These are phyloP conservation scores for Fusarium tupiense DNA, from an alignment of 2,329 filamentous ascomycete genomes.

Conservation along the genomic window DNA sequence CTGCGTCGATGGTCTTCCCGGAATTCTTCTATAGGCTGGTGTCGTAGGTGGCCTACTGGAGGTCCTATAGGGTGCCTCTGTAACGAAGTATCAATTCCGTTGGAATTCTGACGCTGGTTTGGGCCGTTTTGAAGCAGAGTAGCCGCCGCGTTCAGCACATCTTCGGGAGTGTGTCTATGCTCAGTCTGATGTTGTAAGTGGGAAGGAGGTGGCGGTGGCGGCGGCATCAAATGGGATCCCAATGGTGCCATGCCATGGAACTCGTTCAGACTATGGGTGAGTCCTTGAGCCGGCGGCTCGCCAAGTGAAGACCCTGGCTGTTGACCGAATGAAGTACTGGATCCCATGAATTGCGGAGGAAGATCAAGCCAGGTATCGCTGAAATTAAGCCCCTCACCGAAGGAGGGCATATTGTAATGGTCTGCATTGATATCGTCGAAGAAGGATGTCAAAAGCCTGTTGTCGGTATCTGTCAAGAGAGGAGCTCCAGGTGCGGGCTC, in stretches of 20 bases:
- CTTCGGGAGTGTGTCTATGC: slow-evolving; percentile 55
- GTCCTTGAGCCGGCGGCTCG: slow-evolving; percentile 36
- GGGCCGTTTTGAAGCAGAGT: slow-evolving; percentile 59
- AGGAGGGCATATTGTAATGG: slow-evolving; percentile 59
- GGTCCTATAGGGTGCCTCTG: slow-evolving; percentile 45
- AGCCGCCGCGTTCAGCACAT: slow-evolving; percentile 67
- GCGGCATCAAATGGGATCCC: slow-evolving; percentile 50
- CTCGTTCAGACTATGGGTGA: slow-evolving; percentile 31
- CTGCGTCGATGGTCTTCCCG: slow-evolving; percentile 52
- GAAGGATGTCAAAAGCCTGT: slow-evolving; percentile 66
- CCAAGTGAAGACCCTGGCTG: slow-evolving; percentile 51
- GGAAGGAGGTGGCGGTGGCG: slow-evolving; percentile 44
- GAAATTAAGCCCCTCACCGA: slow-evolving; percentile 60
- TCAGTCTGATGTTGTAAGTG: slow-evolving; percentile 43
- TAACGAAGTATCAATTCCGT: slow-evolving; percentile 39
- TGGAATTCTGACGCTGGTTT: slow-evolving; percentile 32
- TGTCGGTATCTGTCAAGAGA: slow-evolving; percentile 71
- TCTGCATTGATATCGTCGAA: slow-evolving; percentile 65
- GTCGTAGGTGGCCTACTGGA: slow-evolving; percentile 54
- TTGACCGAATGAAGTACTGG: slow-evolving; percentile 70
- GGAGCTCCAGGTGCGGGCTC: slow-evolving; percentile 72
- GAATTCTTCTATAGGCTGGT: slow-evolving; percentile 56
- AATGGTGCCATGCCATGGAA: slow-evolving; percentile 35
- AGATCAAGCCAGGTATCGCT: slow-evolving; percentile 66
- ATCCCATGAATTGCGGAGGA: slow-evolving; percentile 73